A percentile compares a stretch with the other conserved stretches of the same genome.
Conservation (phyloP, 2,329 filamentous ascomycete genomes). For the Fusarium pseudoanthophilum region DNA sequence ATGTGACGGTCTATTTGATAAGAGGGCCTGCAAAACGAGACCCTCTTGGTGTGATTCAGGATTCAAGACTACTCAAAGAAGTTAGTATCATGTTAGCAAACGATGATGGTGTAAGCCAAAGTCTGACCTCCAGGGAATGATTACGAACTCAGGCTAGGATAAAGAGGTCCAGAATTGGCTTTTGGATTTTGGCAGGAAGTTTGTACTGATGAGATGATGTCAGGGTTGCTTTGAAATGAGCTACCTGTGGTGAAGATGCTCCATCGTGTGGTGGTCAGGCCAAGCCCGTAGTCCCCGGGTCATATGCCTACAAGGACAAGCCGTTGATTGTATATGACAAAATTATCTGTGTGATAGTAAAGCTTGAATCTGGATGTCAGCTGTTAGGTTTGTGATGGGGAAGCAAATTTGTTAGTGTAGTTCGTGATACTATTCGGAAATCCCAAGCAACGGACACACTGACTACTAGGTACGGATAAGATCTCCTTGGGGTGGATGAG, state of each 20-base stretch:
- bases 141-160: background rate
- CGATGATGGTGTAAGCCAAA: conserved; percentile 23
- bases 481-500: background rate
- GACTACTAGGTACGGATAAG: background rate
- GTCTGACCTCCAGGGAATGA: conserved; percentile 16
- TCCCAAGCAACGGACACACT: background rate
- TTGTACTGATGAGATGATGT: background rate
- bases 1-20: background rate
- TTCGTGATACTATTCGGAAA: conserved; percentile 11
- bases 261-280: conserved; percentile 10
- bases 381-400: background rate
- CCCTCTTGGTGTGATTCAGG: conserved; percentile 1
- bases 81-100: conserved; percentile 15
- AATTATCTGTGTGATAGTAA: background rate
- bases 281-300: background rate
- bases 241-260: background rate
- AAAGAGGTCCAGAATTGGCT: background rate
- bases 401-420: background rate
- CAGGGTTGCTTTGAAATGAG: conserved; percentile 1
- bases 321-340: background rate
- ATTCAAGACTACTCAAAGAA: conserved; percentile 11
- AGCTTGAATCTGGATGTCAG: background rate
- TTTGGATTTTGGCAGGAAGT: background rate
- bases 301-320: background rate
- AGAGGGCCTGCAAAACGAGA: background rate